A percentile compares a stretch with the other conserved stretches of the same genome.
These are phyloP conservation scores for Leishmania aethiopica DNA, from an alignment of 208 protist species.

Conservation along the genomic window DNA sequence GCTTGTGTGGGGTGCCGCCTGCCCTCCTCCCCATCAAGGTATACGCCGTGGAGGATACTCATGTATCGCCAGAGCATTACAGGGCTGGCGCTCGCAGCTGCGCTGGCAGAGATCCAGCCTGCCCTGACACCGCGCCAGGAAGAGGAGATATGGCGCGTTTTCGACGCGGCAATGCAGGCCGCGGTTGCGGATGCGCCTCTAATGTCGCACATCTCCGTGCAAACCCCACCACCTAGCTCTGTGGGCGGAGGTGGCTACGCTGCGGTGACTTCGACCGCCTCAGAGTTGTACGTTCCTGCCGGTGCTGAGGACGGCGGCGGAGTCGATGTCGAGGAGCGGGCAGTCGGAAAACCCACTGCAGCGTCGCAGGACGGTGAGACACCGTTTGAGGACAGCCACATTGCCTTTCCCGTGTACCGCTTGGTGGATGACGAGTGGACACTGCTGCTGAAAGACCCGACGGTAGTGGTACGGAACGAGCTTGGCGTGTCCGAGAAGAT, in stretches of 20 bases:
- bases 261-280: neutral
- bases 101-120: constrained; percentile 69
- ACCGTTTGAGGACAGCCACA: constrained; percentile 31
- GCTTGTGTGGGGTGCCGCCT: neutral
- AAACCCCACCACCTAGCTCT: constrained; percentile 36
- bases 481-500: constrained; percentile 62
- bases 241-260: constrained; percentile 13
- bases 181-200: constrained; percentile 63
- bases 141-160: constrained; percentile 77
- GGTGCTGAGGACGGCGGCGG: neutral
- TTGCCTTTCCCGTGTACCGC: constrained; percentile 80
- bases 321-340: neutral
- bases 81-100: constrained; percentile 65
- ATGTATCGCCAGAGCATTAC: constrained; percentile 86
- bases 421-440: constrained; percentile 78
- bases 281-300: constrained; percentile 15
- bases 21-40: neutral
- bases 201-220: constrained; percentile 55
- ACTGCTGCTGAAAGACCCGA: constrained; percentile 81
- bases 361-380: neutral
- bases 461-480: constrained; percentile 65
- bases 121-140: constrained; percentile 62
- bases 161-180: constrained; percentile 75
- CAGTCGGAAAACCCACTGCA: neutral
- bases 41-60: neutral